These are phyloP conservation scores for Cyanodermella asteris DNA, from an alignment of 2,329 filamentous ascomycete genomes.

Conservation along the genomic window DNA sequence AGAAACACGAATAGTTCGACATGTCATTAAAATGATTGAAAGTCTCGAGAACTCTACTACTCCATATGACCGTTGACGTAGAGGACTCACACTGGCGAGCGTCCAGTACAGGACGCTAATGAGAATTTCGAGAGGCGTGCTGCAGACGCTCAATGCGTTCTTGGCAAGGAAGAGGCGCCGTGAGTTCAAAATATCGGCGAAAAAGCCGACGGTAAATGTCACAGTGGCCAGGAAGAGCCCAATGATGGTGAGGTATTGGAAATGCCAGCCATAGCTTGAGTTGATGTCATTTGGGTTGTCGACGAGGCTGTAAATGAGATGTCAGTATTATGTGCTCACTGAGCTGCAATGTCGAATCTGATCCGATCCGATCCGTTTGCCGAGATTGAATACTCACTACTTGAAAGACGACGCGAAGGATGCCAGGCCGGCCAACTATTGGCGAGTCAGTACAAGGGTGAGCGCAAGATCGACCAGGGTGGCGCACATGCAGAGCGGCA, in stretches of 20 bases:
- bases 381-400: constrained; percentile 18
- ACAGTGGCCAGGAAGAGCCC: constrained; percentile 32
- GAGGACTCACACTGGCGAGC: constrained; percentile 23
- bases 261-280: constrained; percentile 41
- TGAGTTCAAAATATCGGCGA: constrained; percentile 33
- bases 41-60: constrained; percentile 7
- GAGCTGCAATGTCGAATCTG: neutral
- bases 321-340: neutral
- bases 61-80: neutral
- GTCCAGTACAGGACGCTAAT: constrained; percentile 41
- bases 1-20: too few species aligned
- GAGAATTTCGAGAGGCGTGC: constrained; percentile 36
- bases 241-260: constrained; percentile 43
- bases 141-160: constrained; percentile 34
- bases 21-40: too few species aligned
- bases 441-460: constrained; percentile 7
- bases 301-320: neutral
- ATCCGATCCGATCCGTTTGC: too few species aligned
- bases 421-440: constrained; percentile 17
- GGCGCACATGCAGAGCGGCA: constrained; percentile 20
- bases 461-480: constrained; percentile 1
- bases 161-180: constrained; percentile 31
- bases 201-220: constrained; percentile 30
- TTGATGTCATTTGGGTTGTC: constrained; percentile 14
- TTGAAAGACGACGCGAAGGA: constrained; percentile 24